Evolutionary conservation across 2,329 filamentous ascomycete genomes (phyloP).

Genomic region (Neopestalotiopsis rosae): DNA sequence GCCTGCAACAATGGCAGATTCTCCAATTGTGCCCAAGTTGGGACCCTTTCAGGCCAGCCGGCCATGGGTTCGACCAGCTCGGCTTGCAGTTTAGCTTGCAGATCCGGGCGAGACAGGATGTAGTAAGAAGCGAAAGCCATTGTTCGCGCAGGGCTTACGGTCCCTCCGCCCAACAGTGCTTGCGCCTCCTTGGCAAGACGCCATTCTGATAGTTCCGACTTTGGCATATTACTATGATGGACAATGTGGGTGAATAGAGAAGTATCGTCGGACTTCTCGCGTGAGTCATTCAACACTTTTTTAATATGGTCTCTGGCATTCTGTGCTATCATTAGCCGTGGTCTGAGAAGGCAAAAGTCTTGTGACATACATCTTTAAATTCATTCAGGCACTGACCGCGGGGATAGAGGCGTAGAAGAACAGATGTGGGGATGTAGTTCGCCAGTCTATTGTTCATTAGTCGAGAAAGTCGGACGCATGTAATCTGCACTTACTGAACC

Average conservation of each 20-base stretch:
- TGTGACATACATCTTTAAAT: too few species aligned
- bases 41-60: background rate
- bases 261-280: background rate
- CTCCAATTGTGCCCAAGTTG: conserved; percentile 18
- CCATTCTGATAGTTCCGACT: conserved; percentile 25
- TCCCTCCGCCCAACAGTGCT: conserved; percentile 30
- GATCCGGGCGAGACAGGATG: background rate
- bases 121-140: conserved; percentile 9
- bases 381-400: too few species aligned
- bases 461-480: background rate
- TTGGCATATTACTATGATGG: conserved; percentile 29
- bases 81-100: background rate
- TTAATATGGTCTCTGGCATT: background rate
- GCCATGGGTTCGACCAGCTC: background rate
- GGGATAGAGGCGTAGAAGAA: too few species aligned
- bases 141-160: conserved; percentile 32
- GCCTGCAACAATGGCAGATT: conserved; percentile 17
- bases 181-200: conserved; percentile 28
- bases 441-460: background rate
- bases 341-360: too few species aligned
- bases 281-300: background rate
- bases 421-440: background rate
- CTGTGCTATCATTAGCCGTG: background rate
- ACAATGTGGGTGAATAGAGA: conserved; percentile 31
- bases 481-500: background rate